Evolutionary conservation across 108 stramenopile species (phyloP), one percentile per base, ranked within the genome.

Genomic region (Aureococcus anophagefferens): DNA sequence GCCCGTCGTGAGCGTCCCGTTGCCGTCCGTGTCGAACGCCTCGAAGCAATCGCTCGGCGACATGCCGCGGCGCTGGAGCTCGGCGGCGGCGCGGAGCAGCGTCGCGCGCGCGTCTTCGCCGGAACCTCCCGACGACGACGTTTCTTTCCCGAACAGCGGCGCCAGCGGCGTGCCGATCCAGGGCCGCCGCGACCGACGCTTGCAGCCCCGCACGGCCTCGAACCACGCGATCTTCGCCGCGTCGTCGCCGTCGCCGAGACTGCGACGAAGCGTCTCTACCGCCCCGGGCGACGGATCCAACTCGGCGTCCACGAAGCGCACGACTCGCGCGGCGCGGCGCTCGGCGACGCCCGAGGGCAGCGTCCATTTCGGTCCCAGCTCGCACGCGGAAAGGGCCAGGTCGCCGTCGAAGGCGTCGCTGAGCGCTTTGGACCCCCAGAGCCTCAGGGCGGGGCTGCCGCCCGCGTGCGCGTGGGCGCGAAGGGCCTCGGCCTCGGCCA

Each of bases 1-100:
- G 15, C 83, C 79, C 67, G 78, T 81, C 44, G 76, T 76, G 44
- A 85, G 62, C 13, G 73, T 37, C 14, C 84, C 84, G 17, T 69
- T 76, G 45, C 75, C 78, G 25, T 76, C 78, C 16, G 80, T 78
- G 69, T 85, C 81, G 65, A 85, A 85, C 30, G 80, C 83, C 21
- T 73, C 75, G 76, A 85, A 59, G 25, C 82, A 80, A 65, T 85
- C 84, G 25, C 72, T 32, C 0, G 76, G 37, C 17, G 76, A 76
- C 78, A 85, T 62, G 5, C 83, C 78, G 63, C 80, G 78, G 18
- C 69, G 59, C 72, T 77, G 64, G 46, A 83, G 79, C 35, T 59
- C 64, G 31, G 35, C 34, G 35, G 31, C 63, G 16, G 66, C 28
- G 28, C 76, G 76, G 1, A 30, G 33, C 25, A 85, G 74, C 46